A percentile compares a stretch with the other conserved stretches of the same genome.
Evolutionary conservation across 192 early-diverging fungal genomes (phyloP).

Genomic region (Podila epicladia): DNA sequence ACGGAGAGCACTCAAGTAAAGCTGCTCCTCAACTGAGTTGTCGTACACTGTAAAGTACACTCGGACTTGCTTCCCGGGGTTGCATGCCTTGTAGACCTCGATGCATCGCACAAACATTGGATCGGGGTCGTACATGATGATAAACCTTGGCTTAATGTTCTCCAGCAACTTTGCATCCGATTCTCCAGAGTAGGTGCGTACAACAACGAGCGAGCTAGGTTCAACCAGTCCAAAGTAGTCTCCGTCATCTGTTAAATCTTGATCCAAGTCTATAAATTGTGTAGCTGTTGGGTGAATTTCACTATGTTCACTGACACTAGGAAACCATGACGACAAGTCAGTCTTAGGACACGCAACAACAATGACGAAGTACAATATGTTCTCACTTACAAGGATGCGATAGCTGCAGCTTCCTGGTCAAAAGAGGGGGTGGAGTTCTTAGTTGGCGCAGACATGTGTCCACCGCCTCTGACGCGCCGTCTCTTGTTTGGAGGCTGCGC

Average conservation of each 20-base stretch:
- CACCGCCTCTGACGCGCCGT: conserved; percentile 52
- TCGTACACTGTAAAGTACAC: conserved; percentile 97
- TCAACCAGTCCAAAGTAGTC: conserved; percentile 61
- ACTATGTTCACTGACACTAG: conserved; percentile 23
- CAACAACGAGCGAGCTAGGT: conserved; percentile 58
- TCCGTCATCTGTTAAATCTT: conserved; percentile 43
- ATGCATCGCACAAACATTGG: conserved; percentile 87
- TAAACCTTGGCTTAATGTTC: conserved; percentile 74
- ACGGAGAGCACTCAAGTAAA: conserved; percentile 84
- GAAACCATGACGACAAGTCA: not conserved
- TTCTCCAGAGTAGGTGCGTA: conserved; percentile 68
- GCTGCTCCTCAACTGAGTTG: conserved; percentile 94
- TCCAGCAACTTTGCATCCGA: conserved; percentile 74
- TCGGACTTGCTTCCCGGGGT: conserved; percentile 65
- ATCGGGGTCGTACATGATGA: conserved; percentile 94
- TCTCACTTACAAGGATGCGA: conserved; percentile 52
- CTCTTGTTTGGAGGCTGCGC: conserved; percentile 59
- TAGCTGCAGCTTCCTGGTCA: conserved; percentile 52
- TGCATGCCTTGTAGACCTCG: conserved; percentile 70
- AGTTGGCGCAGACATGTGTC: conserved; percentile 18
- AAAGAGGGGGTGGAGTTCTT: conserved; percentile 16
- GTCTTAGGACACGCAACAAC: not conserved
- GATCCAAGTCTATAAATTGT: conserved; percentile 55
- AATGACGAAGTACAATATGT: not conserved
- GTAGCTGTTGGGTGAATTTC: conserved; percentile 1